Conservation (phyloP, 495 filamentous ascomycete species). For the Aspergillus mulundensis region DNA sequence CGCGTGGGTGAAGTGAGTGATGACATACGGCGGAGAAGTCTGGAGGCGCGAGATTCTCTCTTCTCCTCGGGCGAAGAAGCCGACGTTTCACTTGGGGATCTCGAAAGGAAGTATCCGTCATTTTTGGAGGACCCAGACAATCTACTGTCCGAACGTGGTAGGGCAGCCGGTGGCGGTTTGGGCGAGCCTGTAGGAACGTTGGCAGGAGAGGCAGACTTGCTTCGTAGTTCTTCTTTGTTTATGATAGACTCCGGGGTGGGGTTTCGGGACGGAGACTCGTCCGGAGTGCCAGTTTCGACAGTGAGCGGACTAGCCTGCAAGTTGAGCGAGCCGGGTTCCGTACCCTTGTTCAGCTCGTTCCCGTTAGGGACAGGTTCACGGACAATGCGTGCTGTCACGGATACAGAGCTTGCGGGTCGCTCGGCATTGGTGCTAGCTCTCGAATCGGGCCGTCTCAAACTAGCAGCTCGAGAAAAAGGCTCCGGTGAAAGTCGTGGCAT, state of each 20-base stretch:
- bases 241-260: conserved; percentile 12
- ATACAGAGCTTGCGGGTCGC: conserved; percentile 56
- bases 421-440: conserved; percentile 24
- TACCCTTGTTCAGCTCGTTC: conserved; percentile 30
- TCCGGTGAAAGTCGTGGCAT: conserved; percentile 18
- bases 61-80: conserved; percentile 52
- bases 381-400: conserved; percentile 75
- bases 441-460: conserved; percentile 28
- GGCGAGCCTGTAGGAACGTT: conserved; percentile 17
- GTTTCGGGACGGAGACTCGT: conserved; percentile 15
- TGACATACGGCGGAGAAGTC: conserved; percentile 78
- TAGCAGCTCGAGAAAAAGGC: conserved; percentile 28
- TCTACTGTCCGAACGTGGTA: conserved; percentile 35
- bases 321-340: conserved; percentile 50
- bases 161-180: conserved; percentile 16
- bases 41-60: conserved; percentile 62
- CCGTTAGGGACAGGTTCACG: conserved; percentile 47
- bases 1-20: conserved; percentile 59
- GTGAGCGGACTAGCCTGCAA: conserved; percentile 68
- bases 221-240: conserved; percentile 25
- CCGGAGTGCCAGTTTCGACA: conserved; percentile 61
- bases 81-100: conserved; percentile 39
- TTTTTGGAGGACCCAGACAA: conserved; percentile 36
- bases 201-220: conserved; percentile 34
- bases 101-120: conserved; percentile 31